phyloP scores from a whole-genome alignment of 2,329 filamentous ascomycete species.

The Colletotrichum salicis region DNA sequence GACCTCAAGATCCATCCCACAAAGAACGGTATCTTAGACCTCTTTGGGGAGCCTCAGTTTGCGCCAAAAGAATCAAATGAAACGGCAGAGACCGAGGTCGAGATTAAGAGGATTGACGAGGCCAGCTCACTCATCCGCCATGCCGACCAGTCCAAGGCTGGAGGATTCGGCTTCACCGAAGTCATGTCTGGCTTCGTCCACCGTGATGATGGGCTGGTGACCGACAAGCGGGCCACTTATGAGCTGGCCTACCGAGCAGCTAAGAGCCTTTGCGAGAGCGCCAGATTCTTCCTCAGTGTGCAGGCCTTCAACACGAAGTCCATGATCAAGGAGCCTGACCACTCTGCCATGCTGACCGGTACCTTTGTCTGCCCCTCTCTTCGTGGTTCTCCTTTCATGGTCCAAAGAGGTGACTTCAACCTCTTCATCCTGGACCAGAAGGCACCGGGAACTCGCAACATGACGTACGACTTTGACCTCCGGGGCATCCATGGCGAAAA shows the following conservation, averaged over 20 bases:
- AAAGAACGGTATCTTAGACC: constrained; percentile 60
- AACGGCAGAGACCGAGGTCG: constrained; percentile 44
- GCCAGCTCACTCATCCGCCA: constrained; percentile 51
- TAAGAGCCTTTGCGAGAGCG: constrained; percentile 64
- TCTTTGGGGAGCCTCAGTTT: constrained; percentile 62
- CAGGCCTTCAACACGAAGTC: constrained; percentile 63
- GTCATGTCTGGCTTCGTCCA: constrained; percentile 73
- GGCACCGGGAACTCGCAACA: constrained; percentile 66
- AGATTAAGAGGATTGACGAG: constrained; percentile 48
- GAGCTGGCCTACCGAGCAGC: constrained; percentile 63
- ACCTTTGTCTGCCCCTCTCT: constrained; percentile 67
- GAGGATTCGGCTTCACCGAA: constrained; percentile 70
- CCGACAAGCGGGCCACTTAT: constrained; percentile 62
- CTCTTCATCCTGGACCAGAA: constrained; percentile 65
- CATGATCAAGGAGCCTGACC: constrained; percentile 58
- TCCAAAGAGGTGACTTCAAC: constrained; percentile 66
- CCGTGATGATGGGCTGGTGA: constrained; percentile 50
- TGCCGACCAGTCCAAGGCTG: constrained; percentile 56
- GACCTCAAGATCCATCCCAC: constrained; percentile 57
- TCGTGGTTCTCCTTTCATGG: constrained; percentile 68
- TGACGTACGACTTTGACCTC: constrained; percentile 73
- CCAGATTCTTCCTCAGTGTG: constrained; percentile 69
- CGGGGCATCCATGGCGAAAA: constrained; percentile 60
- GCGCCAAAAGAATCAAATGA: constrained; percentile 28
- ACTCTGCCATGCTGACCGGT: constrained; percentile 66